Percentiles rank a stretch among this genome's conserved stretches.
Conservation (phyloP, 345 rosid genomes). For the Ceriops tagal region DNA sequence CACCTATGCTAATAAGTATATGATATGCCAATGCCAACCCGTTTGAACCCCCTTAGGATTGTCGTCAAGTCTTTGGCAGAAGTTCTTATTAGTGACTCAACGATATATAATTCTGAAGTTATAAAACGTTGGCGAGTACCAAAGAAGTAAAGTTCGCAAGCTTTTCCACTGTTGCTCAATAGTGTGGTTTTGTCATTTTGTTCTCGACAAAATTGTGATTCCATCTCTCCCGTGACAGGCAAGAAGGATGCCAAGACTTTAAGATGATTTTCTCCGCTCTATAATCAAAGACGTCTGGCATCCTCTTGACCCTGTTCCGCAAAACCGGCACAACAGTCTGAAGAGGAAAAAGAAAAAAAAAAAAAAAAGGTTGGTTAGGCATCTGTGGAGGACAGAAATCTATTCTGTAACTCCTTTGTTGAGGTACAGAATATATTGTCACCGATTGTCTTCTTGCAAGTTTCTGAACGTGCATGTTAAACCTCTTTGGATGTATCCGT, state of each 20-base stretch:
- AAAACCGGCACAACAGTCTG: slow-evolving; percentile 66
- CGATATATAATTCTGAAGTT: too few species aligned
- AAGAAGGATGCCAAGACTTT: slow-evolving; percentile 79
- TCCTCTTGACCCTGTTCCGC: slow-evolving; percentile 78
- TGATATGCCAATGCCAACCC: too few species aligned
- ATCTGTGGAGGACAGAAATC: not conserved
- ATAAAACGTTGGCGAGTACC: too few species aligned
- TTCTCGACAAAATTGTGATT: slow-evolving; percentile 73
- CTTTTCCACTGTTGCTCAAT: slow-evolving; percentile 78
- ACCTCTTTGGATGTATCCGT: slow-evolving; percentile 82
- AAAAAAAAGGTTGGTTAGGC: slow-evolving; percentile 12
- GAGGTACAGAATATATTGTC: slow-evolving; percentile 66
- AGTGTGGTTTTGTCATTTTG: slow-evolving; percentile 77
- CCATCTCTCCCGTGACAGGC: slow-evolving; percentile 75
- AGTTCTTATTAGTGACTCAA: too few species aligned
- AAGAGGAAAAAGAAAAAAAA: not conserved
- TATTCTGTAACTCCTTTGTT: slow-evolving; percentile 48
- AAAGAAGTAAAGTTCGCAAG: slow-evolving; percentile 35
- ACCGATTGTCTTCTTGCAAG: slow-evolving; percentile 80
- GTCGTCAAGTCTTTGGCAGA: too few species aligned
- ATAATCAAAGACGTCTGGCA: slow-evolving; percentile 74
- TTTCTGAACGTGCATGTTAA: slow-evolving; percentile 90
- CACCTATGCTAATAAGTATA: too few species aligned
- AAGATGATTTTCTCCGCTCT: slow-evolving; percentile 65
- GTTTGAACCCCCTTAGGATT: too few species aligned